These are phyloP conservation scores for Colletotrichum echinochloae DNA, from an alignment of 2,329 filamentous ascomycete genomes.

Conservation along the genomic window DNA sequence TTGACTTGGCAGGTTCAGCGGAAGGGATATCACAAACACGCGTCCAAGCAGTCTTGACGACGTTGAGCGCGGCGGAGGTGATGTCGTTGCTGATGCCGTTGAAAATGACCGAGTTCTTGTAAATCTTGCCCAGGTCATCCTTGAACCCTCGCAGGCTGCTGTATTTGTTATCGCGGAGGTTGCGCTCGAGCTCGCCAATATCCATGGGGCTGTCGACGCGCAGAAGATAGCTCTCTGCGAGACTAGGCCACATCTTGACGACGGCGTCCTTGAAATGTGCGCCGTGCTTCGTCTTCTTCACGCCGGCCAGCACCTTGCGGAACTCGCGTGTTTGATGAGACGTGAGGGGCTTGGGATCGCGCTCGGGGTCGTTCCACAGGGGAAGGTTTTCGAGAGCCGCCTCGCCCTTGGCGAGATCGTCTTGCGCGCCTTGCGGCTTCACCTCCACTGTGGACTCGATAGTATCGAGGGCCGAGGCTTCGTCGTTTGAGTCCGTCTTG, in stretches of 20 bases:
- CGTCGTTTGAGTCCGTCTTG: conserved; percentile 72
- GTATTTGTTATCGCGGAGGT: conserved; percentile 77
- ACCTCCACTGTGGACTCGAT: conserved; percentile 45
- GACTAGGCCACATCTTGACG: conserved; percentile 76
- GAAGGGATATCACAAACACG: conserved; percentile 59
- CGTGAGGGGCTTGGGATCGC: conserved; percentile 66
- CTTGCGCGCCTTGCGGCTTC: conserved; percentile 49
- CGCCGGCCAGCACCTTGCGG: conserved; percentile 74
- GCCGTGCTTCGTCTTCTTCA: conserved; percentile 90
- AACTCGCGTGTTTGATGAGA: conserved; percentile 71
- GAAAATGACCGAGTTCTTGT: conserved; percentile 83
- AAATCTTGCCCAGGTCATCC: conserved; percentile 80
- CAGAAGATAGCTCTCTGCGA: conserved; percentile 79
- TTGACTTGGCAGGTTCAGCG: conserved; percentile 69
- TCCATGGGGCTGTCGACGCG: conserved; percentile 85
- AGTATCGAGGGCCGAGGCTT: conserved; percentile 45
- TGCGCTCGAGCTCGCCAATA: conserved; percentile 83
- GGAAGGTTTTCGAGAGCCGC: conserved; percentile 48
- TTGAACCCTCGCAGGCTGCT: conserved; percentile 77
- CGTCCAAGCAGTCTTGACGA: conserved; percentile 67
- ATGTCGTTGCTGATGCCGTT: conserved; percentile 85
- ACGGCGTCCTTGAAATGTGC: conserved; percentile 83
- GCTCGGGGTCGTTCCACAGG: conserved; percentile 56
- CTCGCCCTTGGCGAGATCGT: conserved; percentile 39
- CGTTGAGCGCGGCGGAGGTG: conserved; percentile 65